Evolutionary conservation across 1,139 yeast genomes (phyloP).

Genomic region (Lodderomyces metapsilosis): DNA sequence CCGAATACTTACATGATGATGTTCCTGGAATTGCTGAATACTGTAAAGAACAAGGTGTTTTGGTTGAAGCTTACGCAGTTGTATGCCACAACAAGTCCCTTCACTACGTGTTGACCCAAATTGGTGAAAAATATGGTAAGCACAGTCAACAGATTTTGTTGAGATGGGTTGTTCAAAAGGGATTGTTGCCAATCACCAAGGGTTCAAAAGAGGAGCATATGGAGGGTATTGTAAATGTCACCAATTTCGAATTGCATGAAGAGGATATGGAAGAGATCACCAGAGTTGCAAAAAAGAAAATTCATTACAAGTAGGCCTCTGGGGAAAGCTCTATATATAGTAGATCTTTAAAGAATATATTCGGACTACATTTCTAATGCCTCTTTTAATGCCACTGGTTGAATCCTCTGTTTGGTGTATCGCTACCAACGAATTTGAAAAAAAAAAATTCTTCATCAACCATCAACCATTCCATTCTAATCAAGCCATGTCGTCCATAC

Average conservation of each 20-base stretch:
- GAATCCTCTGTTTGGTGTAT: too few relatives aligned
- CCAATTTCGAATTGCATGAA: slow-evolving; percentile 16
- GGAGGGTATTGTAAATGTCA: slow-evolving; percentile 38
- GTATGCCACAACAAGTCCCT: slow-evolving; percentile 47
- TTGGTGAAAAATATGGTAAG: slow-evolving; percentile 28
- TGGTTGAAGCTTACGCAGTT: slow-evolving; percentile 69
- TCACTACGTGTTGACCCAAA: slow-evolving; percentile 21
- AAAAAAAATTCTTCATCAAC: slow-evolving; percentile 1
- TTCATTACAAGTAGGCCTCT: slow-evolving; percentile 5
- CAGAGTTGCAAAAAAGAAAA: slow-evolving; percentile 22
- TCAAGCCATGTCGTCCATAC: slow-evolving; percentile 13
- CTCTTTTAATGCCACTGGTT: too few relatives aligned
- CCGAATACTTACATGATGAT: slow-evolving; percentile 68
- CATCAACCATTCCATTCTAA: not conserved
- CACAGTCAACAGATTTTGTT: slow-evolving; percentile 33
- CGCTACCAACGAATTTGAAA: too few relatives aligned
- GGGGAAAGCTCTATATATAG: too few relatives aligned
- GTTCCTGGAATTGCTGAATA: slow-evolving; percentile 64
- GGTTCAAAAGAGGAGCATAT: slow-evolving; percentile 58
- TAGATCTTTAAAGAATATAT: not conserved
- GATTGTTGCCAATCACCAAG: slow-evolving; percentile 63
- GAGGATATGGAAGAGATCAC: slow-evolving; percentile 25
- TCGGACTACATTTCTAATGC: not conserved
- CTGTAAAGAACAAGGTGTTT: slow-evolving; percentile 49
- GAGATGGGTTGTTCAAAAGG: slow-evolving; percentile 30